Evolutionary conservation across 2,329 filamentous ascomycete species (phyloP).

Genomic region (Fonsecaea erecta): DNA sequence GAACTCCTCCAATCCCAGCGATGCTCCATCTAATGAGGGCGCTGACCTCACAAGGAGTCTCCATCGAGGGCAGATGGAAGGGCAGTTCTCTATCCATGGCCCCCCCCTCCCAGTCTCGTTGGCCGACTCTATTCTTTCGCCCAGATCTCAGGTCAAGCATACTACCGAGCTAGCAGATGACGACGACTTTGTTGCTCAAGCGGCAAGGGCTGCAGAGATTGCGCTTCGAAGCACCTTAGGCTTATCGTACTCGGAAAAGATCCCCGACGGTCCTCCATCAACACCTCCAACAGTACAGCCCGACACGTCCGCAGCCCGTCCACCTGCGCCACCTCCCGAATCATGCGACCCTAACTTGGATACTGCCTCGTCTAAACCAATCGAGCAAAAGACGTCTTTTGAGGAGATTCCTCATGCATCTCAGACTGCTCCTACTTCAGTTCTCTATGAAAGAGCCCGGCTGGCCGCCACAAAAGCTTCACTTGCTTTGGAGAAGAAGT

Average conservation of each 20-base stretch:
- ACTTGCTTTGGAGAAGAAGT: conserved; percentile 57
- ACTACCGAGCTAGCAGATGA: conserved; percentile 36
- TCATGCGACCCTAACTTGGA: conserved; percentile 16
- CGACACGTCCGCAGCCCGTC: conserved; percentile 18
- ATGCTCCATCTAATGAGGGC: not conserved
- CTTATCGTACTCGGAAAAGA: conserved; percentile 25
- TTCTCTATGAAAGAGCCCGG: conserved; percentile 62
- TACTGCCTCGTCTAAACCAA: conserved; percentile 2
- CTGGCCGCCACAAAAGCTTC: conserved; percentile 62
- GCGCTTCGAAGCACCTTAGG: conserved; percentile 50
- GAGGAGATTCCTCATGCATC: conserved; percentile 45
- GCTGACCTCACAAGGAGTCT: conserved; percentile 17
- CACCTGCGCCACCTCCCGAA: conserved; percentile 9
- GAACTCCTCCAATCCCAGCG: conserved; percentile 12
- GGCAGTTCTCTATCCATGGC: conserved; percentile 34
- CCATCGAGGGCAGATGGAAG: conserved; percentile 26
- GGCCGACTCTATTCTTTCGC: conserved; percentile 16
- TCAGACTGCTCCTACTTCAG: conserved; percentile 58
- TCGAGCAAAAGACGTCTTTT: not conserved
- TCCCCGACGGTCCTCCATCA: conserved; percentile 36
- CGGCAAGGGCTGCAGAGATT: conserved; percentile 54
- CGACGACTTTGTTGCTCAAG: conserved; percentile 53
- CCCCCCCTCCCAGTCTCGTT: conserved; percentile 32
- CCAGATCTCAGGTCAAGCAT: conserved; percentile 2
- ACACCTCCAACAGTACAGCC: conserved; percentile 25